phyloP scores from a whole-genome alignment of 176 grass and related monocot species.

The Saccharum spontaneum region DNA sequence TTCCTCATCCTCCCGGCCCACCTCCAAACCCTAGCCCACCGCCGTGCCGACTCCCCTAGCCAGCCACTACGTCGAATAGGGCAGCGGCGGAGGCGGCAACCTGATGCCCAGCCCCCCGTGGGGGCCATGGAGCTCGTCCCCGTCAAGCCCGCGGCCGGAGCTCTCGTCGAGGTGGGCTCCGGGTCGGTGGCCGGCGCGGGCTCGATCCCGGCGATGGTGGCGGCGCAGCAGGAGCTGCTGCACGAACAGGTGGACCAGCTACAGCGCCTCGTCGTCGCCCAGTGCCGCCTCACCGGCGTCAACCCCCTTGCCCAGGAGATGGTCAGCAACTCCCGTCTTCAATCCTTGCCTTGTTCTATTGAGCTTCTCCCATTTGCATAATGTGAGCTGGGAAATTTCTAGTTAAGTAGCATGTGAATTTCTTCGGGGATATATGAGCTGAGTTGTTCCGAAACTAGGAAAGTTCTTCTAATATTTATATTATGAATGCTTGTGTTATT shows the following conservation, averaged over 20 bases:
- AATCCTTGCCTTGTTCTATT: neutral
- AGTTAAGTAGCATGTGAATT: neutral
- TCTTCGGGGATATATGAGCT: neutral
- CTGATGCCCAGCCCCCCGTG: conserved; percentile 40
- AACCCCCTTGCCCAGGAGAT: conserved; percentile 96
- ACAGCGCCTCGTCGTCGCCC: conserved; percentile 64
- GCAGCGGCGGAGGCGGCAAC: conserved; percentile 3
- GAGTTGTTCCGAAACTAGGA: neutral
- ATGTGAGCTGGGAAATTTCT: neutral
- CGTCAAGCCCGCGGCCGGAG: conserved; percentile 46
- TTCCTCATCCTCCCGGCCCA: conserved; percentile 5
- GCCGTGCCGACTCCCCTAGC: neutral
- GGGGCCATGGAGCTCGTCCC: conserved; percentile 65
- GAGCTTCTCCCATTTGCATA: neutral
- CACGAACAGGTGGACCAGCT: conserved; percentile 80
- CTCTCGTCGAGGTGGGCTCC: conserved; percentile 44
- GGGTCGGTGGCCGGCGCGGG: neutral
- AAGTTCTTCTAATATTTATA: neutral
- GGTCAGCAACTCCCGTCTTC: conserved; percentile 41
- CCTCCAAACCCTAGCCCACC: conserved; percentile 53
- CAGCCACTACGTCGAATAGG: conserved; percentile 5
- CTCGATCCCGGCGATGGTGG: conserved; percentile 53
- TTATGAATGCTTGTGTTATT: neutral
- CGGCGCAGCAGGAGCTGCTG: conserved; percentile 59
- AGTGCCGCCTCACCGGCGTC: conserved; percentile 88